Percentiles rank a stretch among this genome's conserved stretches.
Conservation (phyloP, 169 alveolate genomes). For the Hepatocystis sp. region DNA sequence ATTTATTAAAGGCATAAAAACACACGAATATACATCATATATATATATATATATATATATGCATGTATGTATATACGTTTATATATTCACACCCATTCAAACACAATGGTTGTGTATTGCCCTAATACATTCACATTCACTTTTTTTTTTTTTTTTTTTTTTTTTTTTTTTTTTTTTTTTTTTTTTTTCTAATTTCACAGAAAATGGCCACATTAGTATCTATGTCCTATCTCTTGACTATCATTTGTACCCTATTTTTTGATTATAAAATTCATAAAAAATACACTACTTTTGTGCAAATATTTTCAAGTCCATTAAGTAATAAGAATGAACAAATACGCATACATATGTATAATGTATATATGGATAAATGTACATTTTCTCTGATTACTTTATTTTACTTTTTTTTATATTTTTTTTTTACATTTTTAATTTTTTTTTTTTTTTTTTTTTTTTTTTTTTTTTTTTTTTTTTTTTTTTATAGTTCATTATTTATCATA, state of each 20-base stretch:
- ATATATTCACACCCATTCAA: too few relatives aligned
- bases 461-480: too few relatives aligned
- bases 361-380: not conserved
- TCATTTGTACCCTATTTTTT: constrained; percentile 19
- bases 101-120: too few relatives aligned
- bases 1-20: too few relatives aligned
- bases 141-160: not conserved
- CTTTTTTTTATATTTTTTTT: not conserved
- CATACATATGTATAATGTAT: not conserved
- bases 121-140: not conserved
- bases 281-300: constrained; percentile 44
- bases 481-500: constrained; percentile 70
- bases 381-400: not conserved
- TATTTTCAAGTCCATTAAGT: constrained; percentile 32
- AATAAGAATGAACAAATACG: not conserved
- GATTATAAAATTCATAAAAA: constrained; percentile 57
- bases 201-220: constrained; percentile 55
- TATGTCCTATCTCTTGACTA: constrained; percentile 32
- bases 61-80: too few relatives aligned
- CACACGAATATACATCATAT: too few relatives aligned
- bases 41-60: too few relatives aligned
- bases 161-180: too few relatives aligned
- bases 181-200: constrained; percentile 14
- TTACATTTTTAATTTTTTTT: not conserved
- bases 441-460: not conserved